phyloP scores from a whole-genome alignment of 169 alveolate species.

The Plasmodium gaboni region DNA sequence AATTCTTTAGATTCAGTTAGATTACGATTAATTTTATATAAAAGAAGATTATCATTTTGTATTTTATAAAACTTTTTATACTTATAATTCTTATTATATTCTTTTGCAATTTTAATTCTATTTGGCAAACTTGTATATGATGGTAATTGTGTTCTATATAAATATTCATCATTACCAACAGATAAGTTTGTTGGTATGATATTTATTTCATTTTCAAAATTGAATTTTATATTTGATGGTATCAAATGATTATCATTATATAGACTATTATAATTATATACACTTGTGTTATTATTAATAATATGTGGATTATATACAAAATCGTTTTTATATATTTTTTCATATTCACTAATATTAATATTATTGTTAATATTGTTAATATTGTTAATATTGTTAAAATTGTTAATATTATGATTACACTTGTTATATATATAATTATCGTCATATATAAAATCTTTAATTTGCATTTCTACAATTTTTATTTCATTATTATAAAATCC shows the following conservation, averaged over 20 bases:
- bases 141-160: constrained; percentile 6
- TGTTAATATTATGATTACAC: not conserved
- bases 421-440: not conserved
- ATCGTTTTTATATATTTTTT: not conserved
- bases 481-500: constrained; percentile 60
- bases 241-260: not conserved
- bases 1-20: constrained; percentile 8
- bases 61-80: constrained; percentile 20
- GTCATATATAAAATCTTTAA: constrained; percentile 34
- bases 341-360: not conserved
- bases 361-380: not conserved
- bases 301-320: not conserved
- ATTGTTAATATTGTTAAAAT: not conserved
- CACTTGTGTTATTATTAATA: too few relatives aligned
- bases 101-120: constrained; percentile 27
- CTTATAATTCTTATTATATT: constrained; percentile 22
- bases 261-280: not conserved
- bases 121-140: not conserved
- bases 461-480: constrained; percentile 31
- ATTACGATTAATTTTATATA: constrained; percentile 19
- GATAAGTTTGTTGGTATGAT: constrained; percentile 30
- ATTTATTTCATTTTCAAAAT: constrained; percentile 17
- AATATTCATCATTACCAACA: constrained; percentile 3
- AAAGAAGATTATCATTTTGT: constrained; percentile 2
- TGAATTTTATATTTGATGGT: constrained; percentile 19